Conservation (phyloP, 2,329 filamentous ascomycete species). For the Cercospora beticola region DNA sequence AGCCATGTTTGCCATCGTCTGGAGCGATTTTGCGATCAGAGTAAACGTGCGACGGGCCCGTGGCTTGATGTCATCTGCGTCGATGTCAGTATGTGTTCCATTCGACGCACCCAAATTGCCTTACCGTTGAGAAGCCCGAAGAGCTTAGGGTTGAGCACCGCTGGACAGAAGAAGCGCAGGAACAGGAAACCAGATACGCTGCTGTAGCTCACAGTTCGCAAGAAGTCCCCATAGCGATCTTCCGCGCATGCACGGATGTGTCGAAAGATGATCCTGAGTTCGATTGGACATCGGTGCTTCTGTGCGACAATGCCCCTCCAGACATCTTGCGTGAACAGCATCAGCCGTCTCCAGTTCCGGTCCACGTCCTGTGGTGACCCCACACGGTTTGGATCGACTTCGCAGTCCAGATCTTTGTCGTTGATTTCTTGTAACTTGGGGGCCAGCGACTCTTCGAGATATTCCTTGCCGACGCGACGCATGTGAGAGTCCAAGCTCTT, state of each 20-base stretch:
- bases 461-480: constrained; percentile 89
- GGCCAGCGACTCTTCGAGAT: constrained; percentile 81
- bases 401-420: constrained; percentile 84
- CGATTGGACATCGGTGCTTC: constrained; percentile 72
- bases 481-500: constrained; percentile 94
- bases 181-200: constrained; percentile 95
- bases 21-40: constrained; percentile 86
- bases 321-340: constrained; percentile 73
- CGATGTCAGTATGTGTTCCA: constrained; percentile 17
- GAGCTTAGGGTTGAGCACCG: constrained; percentile 92
- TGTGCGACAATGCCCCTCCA: constrained; percentile 81
- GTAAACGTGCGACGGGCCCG: constrained; percentile 85
- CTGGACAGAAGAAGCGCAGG: constrained; percentile 90
- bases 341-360: constrained; percentile 77
- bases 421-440: constrained; percentile 88
- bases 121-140: constrained; percentile 77
- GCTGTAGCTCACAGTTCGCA: constrained; percentile 86
- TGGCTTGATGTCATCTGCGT: constrained; percentile 74
- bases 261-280: constrained; percentile 81
- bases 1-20: constrained; percentile 86
- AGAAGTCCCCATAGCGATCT: constrained; percentile 88
- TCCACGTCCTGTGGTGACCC: constrained; percentile 67
- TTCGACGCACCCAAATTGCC: constrained; percentile 10
- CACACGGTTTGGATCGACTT: constrained; percentile 87
- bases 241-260: constrained; percentile 91